phyloP scores from a whole-genome alignment of 768 basidiomycete species.

The Cubamyces lactineus region DNA sequence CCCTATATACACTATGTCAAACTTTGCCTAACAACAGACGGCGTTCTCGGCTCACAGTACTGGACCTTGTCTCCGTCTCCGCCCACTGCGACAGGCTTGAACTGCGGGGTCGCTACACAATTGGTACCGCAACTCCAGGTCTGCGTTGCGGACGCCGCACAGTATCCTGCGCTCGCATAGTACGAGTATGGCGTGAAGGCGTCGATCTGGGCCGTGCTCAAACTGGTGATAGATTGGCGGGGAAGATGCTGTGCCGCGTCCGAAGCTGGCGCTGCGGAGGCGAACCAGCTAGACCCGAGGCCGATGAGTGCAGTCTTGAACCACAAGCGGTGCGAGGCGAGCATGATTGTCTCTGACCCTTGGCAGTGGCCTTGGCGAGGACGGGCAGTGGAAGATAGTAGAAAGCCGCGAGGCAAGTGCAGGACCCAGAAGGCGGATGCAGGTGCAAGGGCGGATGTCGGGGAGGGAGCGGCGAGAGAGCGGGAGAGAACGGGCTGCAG shows the following conservation, averaged over 20 bases:
- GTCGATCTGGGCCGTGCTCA: slow-evolving; percentile 32
- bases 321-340: not conserved
- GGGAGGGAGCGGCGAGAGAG: not conserved
- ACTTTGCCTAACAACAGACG: not conserved
- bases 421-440: slow-evolving; percentile 1
- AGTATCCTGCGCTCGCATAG: slow-evolving; percentile 40
- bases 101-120: slow-evolving; percentile 52
- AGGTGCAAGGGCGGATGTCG: slow-evolving; percentile 6
- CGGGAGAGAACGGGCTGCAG: not conserved
- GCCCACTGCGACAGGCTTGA: slow-evolving; percentile 51
- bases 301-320: not conserved
- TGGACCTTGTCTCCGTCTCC: slow-evolving; percentile 48
- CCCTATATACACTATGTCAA: slow-evolving; percentile 42
- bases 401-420: not conserved
- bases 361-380: too few relatives aligned
- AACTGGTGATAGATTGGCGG: slow-evolving; percentile 29
- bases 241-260: not conserved
- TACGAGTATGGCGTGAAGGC: slow-evolving; percentile 35
- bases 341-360: not conserved
- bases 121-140: slow-evolving; percentile 40
- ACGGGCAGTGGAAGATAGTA: not conserved
- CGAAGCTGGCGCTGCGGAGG: slow-evolving; percentile 7
- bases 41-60: slow-evolving; percentile 40
- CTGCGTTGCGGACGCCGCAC: slow-evolving; percentile 31
- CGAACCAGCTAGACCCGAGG: not conserved